These are phyloP conservation scores for Pyrenophora teres DNA, from an alignment of 2,329 filamentous ascomycete genomes.

Conservation along the genomic window DNA sequence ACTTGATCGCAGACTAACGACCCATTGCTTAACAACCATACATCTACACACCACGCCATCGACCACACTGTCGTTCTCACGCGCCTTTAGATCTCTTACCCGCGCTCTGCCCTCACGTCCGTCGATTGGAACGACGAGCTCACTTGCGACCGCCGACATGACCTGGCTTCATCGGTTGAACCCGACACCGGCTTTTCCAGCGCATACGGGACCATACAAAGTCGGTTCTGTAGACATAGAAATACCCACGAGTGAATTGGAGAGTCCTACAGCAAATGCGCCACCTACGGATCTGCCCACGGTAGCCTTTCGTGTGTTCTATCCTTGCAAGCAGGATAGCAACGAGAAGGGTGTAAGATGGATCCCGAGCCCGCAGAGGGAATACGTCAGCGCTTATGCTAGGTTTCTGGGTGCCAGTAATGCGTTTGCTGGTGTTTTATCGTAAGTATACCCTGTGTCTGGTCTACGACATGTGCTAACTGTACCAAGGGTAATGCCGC, in stretches of 20 bases:
- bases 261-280: slow-evolving; percentile 57
- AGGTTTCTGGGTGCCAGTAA: slow-evolving; percentile 72
- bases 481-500: slow-evolving; percentile 58
- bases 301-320: slow-evolving; percentile 80
- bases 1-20: neutral
- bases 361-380: slow-evolving; percentile 77
- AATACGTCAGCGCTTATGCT: slow-evolving; percentile 75
- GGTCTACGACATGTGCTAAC: neutral
- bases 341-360: slow-evolving; percentile 68
- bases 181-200: slow-evolving; percentile 72
- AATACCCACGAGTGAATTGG: slow-evolving; percentile 65
- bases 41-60: neutral
- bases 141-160: slow-evolving; percentile 36
- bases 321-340: slow-evolving; percentile 58
- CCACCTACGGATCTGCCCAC: slow-evolving; percentile 64
- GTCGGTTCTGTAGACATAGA: slow-evolving; percentile 83
- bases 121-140: slow-evolving; percentile 12
- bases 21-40: neutral
- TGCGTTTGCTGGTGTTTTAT: slow-evolving; percentile 49
- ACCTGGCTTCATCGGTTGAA: slow-evolving; percentile 57
- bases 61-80: slow-evolving; percentile 39
- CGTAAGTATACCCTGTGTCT: slow-evolving; percentile 32
- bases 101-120: slow-evolving; percentile 20
- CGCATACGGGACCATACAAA: slow-evolving; percentile 76
- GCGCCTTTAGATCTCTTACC: slow-evolving; percentile 25